Conservation (phyloP, 139 green algal genomes). For the Chlorella sp. region DNA sequence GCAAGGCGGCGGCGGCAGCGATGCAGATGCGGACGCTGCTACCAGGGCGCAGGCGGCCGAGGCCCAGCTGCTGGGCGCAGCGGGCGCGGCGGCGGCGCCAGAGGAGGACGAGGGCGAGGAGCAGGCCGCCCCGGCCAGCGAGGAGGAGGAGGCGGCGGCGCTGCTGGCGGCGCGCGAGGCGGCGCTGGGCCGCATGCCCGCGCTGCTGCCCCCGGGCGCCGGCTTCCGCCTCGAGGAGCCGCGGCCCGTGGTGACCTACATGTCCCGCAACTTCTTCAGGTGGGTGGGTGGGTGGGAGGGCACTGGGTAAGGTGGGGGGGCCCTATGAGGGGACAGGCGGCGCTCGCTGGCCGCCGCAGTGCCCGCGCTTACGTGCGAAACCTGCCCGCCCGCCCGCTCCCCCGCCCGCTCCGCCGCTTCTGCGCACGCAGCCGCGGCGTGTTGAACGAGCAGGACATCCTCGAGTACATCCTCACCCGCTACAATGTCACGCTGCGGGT, state of each 20-base stretch:
- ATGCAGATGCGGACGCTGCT: neutral
- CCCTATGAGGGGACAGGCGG: too few relatives aligned
- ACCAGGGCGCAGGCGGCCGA: neutral
- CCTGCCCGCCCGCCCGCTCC: too few relatives aligned
- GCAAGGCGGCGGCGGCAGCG: neutral
- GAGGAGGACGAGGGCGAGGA: constrained; percentile 5
- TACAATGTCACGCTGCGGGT: constrained; percentile 51
- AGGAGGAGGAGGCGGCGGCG: neutral
- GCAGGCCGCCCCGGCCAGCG: neutral
- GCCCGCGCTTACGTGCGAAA: too few relatives aligned
- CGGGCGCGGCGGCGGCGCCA: neutral
- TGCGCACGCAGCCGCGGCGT: constrained; percentile 38
- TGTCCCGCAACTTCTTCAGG: constrained; percentile 48
- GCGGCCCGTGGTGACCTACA: constrained; percentile 46
- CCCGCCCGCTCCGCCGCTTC: too few relatives aligned
- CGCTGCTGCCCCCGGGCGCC: neutral
- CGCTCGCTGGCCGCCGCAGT: too few relatives aligned
- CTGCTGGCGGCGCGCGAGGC: neutral
- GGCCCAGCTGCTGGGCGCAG: neutral
- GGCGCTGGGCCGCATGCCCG: neutral
- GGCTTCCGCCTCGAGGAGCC: constrained; percentile 18
- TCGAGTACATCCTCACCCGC: constrained; percentile 34
- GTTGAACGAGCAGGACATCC: constrained; percentile 40
- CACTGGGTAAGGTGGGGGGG: too few relatives aligned
- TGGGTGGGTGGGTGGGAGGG: too few relatives aligned